A percentile compares a stretch with the other conserved stretches of the same genome.
phyloP scores from a whole-genome alignment of 2,329 filamentous ascomycete species.

The Fusarium incarnatum region DNA sequence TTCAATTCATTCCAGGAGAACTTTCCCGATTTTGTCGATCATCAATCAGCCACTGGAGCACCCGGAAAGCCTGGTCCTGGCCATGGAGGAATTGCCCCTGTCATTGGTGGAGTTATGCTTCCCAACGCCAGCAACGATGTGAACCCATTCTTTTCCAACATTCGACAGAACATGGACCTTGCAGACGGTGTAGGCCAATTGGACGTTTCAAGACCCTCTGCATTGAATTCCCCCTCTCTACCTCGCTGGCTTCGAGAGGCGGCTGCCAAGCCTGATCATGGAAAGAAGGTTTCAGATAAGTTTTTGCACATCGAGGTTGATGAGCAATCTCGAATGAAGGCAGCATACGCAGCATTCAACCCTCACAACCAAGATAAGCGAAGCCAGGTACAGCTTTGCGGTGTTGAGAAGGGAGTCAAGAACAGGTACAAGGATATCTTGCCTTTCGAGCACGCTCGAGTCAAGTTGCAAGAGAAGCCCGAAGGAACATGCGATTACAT shows the following conservation, averaged over 20 bases:
- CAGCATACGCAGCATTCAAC: conserved; percentile 70
- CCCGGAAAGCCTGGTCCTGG: conserved; percentile 61
- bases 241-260: conserved; percentile 83
- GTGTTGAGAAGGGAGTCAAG: conserved; percentile 93
- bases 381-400: conserved; percentile 77
- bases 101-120: conserved; percentile 90
- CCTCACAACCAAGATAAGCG: conserved; percentile 48
- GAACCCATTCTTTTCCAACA: conserved; percentile 96
- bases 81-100: conserved; percentile 66
- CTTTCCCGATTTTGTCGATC: conserved; percentile 74
- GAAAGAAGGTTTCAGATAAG: conserved; percentile 82
- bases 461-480: conserved; percentile 77
- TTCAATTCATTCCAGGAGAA: conserved; percentile 78
- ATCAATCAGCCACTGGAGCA: conserved; percentile 53
- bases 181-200: conserved; percentile 92
- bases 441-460: conserved; percentile 93
- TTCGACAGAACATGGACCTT: conserved; percentile 95
- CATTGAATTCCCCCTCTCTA: conserved; percentile 64
- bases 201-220: conserved; percentile 62
- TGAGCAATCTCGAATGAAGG: conserved; percentile 93
- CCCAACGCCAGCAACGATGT: conserved; percentile 75
- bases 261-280: conserved; percentile 74
- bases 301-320: conserved; percentile 86
- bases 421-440: conserved; percentile 99
- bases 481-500: conserved; percentile 88